phyloP scores from a whole-genome alignment of 129 eudicot genomes.

The Glebionis coronaria region DNA sequence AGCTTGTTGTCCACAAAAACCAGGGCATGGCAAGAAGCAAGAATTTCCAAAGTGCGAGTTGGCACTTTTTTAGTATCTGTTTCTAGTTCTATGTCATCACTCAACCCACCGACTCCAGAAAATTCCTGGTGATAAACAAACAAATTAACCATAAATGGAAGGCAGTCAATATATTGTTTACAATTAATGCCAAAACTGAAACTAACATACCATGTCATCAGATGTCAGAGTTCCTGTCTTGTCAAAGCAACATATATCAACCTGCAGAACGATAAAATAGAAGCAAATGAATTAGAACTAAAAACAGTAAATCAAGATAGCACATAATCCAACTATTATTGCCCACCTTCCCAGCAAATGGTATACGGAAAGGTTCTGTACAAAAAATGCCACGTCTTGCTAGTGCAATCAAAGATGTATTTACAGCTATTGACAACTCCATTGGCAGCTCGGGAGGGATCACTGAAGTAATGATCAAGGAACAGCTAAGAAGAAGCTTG shows the following conservation, averaged over 20 bases:
- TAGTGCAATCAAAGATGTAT: constrained; percentile 83
- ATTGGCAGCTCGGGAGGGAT: constrained; percentile 96
- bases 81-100: constrained; percentile 59
- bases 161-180: background rate
- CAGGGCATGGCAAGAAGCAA: constrained; percentile 98
- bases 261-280: constrained; percentile 46
- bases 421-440: constrained; percentile 98
- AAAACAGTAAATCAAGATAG: constrained; percentile 7
- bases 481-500: constrained; percentile 89
- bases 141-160: constrained; percentile 6
- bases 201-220: constrained; percentile 85
- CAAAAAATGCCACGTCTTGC: constrained; percentile 89
- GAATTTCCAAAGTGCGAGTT: constrained; percentile 78
- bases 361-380: constrained; percentile 94
- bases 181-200: constrained; percentile 13
- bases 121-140: constrained; percentile 54
- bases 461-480: constrained; percentile 91
- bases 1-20: constrained; percentile 98
- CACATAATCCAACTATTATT: constrained; percentile 14
- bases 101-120: constrained; percentile 90
- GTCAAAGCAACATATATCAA: constrained; percentile 97
- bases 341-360: constrained; percentile 98
- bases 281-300: background rate
- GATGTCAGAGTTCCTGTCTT: constrained; percentile 97
- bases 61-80: constrained; percentile 75